Base-by-base conservation (phyloP, 2,329 filamentous ascomycete genomes). In the Sporothrix pseudoabietina region DNA sequence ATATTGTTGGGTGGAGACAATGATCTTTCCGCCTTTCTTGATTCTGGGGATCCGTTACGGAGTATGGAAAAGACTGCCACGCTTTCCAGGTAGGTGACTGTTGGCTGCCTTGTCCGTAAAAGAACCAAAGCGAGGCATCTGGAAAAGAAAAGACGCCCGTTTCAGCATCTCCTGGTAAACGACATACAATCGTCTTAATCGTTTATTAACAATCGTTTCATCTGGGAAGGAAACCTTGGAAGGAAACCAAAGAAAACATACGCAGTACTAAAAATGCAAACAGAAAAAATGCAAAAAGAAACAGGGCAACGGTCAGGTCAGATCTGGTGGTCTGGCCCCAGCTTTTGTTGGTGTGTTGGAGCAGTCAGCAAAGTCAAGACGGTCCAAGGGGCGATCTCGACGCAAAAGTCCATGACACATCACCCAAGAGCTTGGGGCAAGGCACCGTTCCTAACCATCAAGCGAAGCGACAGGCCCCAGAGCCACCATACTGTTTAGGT, bases 351-450 rank as follows among this genome's bases (percentile, higher is more conserved):
- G 41, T 14, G 41, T 49, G 44, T 49, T 49, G 44, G 14, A 65
- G 61, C 61, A 65, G 59, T 65, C 59, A 65, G 59, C 59, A 14
- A 49, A 49, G 6, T 44, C 16, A 22, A 65, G 44, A 44, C 32
- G 32, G 41, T 7, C 41, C 14, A n/a, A 32, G 14, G 41, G 63
- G 22, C 61, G 61, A 47, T 66, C 61, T 19, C 39, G 41, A 66
- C 39, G 16, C 44, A 32, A 49, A 3, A 68, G 22, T 49, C 63
- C 63, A 68, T 68, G 63, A 68, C 63, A 52, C 63, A 68, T 68
- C 63, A 68, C 41, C 63, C 22, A 66, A 66, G 41, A 66, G 26
- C 26, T 26, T 26, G 41, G 63, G 22, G 41, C 63, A 47, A 49
- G n/a, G 59, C 35, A 63, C 59, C 1, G 59, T 63, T 22, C 10